Percentiles rank a stretch among this genome's conserved stretches.
Conservation (phyloP, 352 stramenopile species). For the Pythium periplocum region DNA sequence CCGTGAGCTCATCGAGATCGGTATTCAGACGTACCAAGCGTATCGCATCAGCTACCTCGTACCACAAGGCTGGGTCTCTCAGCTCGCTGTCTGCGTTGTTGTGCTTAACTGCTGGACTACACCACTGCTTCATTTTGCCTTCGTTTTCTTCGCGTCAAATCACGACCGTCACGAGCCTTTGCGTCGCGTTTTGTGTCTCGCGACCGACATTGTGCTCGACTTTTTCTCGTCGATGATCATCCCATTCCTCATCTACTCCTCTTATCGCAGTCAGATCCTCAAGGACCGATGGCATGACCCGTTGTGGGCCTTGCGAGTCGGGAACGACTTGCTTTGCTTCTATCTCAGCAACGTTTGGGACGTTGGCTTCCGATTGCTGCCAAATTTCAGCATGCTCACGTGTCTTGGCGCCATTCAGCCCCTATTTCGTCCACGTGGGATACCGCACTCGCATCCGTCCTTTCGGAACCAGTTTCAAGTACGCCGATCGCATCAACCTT, state of each 20-base stretch:
- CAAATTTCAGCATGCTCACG: conserved; percentile 5
- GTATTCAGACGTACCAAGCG: conserved; percentile 21
- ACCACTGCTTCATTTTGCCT: conserved; percentile 19
- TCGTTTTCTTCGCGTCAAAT: not conserved
- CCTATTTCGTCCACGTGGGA: conserved; percentile 1
- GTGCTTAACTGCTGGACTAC: conserved; percentile 43
- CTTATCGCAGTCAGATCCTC: conserved; percentile 4
- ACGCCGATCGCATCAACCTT: not conserved
- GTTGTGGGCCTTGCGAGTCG: conserved; percentile 5
- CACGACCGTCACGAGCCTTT: conserved; percentile 6
- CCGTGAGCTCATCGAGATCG: conserved; percentile 12
- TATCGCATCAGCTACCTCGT: conserved; percentile 18
- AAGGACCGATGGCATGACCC: conserved; percentile 8
- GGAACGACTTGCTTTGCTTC: conserved; percentile 14
- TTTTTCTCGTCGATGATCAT: conserved; percentile 7
- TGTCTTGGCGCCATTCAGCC: conserved; percentile 10
- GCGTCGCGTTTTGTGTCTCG: conserved; percentile 26
- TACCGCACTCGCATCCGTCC: not conserved
- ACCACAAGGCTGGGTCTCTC: conserved; percentile 12
- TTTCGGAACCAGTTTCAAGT: not conserved
- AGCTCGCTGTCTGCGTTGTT: conserved; percentile 17
- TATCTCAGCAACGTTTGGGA: conserved; percentile 12
- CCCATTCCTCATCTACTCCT: conserved; percentile 8
- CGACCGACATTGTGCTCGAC: conserved; percentile 26
- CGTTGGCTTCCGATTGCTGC: conserved; percentile 5